Base-by-base conservation (phyloP, 805 yeast genomes). In the Pichia occidentalis region DNA sequence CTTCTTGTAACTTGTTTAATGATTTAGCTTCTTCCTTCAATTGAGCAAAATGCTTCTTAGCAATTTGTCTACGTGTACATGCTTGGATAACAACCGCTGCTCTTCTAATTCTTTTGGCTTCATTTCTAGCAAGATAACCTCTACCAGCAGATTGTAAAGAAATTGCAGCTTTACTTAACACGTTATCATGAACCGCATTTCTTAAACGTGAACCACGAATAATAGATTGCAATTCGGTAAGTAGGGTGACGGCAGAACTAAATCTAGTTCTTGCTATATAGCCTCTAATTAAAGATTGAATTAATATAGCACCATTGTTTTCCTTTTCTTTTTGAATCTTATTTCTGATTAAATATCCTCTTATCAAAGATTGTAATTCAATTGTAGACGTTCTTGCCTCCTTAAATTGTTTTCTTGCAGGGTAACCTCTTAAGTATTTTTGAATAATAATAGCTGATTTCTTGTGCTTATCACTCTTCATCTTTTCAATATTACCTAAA, bases 21-120 rank as follows among this genome's bases (percentile, higher is more conserved):
- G 95, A 85, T 57, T 85, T 85, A 22, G 97, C 95, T 47, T 92
- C 97, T n/a, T 71, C 71, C 57, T 77, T 84, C 59, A 86, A 67
- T 40, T 68, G 62, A 46, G 65, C 63, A 50, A 85, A 74, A 56
- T 82, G 80, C 36, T 64, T 65, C 45, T 66, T 66, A 19, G 99
- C 99, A 42, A 68, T 62, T 44, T 74, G 76, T 53, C 92, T 76
- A 66, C 98, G 77, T 45, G 80, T 65, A 50, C 78, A 70, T 31
- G 88, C 75, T 61, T 92, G 98, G 24, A 85, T 75, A 40, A 75
- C 65, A 34, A 85, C 71, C 30, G 86, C 75, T 20, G 85, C 73
- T 43, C 68, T 67, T 43, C 64, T 60, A 31, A 72, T 59, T 30
- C 61, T 62, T 22, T 60, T 52, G 58, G 67, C 81, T 13, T 63